Conservation (phyloP, 176 grass and related monocot species). For the Eragrostis nindensis region DNA sequence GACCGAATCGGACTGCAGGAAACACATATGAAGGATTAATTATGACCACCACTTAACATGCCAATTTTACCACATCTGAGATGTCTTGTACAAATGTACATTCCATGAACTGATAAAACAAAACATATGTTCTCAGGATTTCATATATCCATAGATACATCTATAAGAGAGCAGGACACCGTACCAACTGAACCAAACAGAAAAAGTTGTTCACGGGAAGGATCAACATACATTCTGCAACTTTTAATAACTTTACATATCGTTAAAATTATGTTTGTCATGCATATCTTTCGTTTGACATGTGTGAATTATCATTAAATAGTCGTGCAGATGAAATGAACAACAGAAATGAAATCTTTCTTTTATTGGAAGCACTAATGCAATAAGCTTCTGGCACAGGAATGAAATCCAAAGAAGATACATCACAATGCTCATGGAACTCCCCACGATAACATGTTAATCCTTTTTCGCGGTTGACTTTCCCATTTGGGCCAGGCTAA, state of each 20-base stretch:
- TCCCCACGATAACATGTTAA: neutral
- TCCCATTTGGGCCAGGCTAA: neutral
- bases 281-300: neutral
- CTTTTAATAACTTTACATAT: neutral
- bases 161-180: neutral
- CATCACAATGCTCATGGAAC: neutral
- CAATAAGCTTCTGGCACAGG: neutral
- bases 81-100: neutral
- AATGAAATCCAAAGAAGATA: neutral
- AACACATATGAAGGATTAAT: constrained; percentile 1
- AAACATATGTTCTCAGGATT: neutral
- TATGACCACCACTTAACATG: constrained; percentile 25
- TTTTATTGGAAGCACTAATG: neutral
- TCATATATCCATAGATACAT: neutral
- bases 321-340: no score
- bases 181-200: constrained; percentile 6
- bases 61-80: neutral
- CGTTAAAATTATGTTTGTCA: neutral
- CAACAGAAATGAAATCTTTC: no score
- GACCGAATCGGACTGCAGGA: constrained; percentile 68
- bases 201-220: neutral
- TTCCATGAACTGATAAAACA: neutral
- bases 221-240: neutral
- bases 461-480: neutral
- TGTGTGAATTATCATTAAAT: neutral